These are phyloP conservation scores for Cercospora zeina DNA, from an alignment of 2,329 filamentous ascomycete species.

Conservation along the genomic window DNA sequence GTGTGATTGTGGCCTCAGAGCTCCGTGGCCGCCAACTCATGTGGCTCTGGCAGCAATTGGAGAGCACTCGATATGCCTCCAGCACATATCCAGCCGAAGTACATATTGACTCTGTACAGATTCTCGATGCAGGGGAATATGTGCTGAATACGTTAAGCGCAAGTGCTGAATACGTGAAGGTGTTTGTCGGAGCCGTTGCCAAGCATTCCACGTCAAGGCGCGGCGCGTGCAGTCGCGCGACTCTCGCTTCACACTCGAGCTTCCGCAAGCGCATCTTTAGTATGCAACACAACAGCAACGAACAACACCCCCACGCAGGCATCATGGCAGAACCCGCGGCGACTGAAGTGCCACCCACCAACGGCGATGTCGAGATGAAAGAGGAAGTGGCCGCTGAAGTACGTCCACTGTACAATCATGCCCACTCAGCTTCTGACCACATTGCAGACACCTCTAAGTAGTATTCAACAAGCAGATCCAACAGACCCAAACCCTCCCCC, in stretches of 20 bases:
- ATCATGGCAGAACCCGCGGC: conserved; percentile 35
- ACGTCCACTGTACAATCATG: not conserved
- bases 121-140: not conserved
- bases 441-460: conserved; percentile 23
- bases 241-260: conserved; percentile 1
- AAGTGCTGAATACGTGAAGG: not conserved
- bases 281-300: conserved; percentile 6
- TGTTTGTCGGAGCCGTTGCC: conserved; percentile 5
- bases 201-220: conserved; percentile 3
- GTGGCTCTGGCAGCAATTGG: not conserved
- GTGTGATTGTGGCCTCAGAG: not conserved
- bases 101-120: not conserved
- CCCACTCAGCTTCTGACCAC: conserved; percentile 12
- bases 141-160: not conserved
- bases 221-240: not conserved
- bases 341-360: conserved; percentile 32
- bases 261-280: not conserved
- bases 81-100: not conserved
- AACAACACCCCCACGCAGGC: not conserved
- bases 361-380: conserved; percentile 42
- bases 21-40: not conserved
- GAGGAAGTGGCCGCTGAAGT: conserved; percentile 38
- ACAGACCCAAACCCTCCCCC: conserved; percentile 34
- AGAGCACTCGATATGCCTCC: not conserved
- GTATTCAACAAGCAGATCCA: conserved; percentile 30